phyloP scores from a whole-genome alignment of 2,329 filamentous ascomycete species.

The Emmonsiellopsis sp. region DNA sequence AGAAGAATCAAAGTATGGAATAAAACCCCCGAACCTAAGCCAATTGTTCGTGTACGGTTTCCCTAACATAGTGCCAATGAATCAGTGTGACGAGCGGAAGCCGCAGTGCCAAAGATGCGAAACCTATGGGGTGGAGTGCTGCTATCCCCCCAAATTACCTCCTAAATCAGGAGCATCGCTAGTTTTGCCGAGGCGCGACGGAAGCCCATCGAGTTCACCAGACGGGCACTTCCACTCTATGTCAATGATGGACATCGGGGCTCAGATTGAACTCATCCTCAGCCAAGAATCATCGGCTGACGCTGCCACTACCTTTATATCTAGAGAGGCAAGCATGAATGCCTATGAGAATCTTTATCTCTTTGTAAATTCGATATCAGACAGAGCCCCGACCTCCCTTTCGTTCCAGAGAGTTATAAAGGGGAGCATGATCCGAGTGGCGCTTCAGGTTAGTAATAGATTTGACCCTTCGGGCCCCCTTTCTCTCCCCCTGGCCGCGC shows the following conservation, averaged over 20 bases:
- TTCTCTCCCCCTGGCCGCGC: no score
- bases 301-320: not conserved
- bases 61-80: not conserved
- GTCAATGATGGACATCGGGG: conserved; percentile 8
- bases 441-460: conserved; percentile 20
- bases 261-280: conserved; percentile 17
- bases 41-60: not conserved
- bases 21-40: not conserved
- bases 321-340: not conserved
- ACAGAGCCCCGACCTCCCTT: conserved; percentile 11
- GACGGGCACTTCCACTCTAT: conserved; percentile 1
- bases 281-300: conserved; percentile 3
- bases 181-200: not conserved
- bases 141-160: conserved; percentile 12
- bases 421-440: conserved; percentile 20
- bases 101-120: conserved; percentile 24
- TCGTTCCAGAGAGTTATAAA: conserved; percentile 13
- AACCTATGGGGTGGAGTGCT: conserved; percentile 22
- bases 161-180: not conserved
- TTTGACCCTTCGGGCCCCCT: no score
- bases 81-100: conserved; percentile 28
- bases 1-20: conserved; percentile 25
- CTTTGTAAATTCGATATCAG: conserved; percentile 18
- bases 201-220: not conserved
- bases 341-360: conserved; percentile 19